These are phyloP conservation scores for Penicillium sumatraense DNA, from an alignment of 2,329 filamentous ascomycete species.

Conservation along the genomic window DNA sequence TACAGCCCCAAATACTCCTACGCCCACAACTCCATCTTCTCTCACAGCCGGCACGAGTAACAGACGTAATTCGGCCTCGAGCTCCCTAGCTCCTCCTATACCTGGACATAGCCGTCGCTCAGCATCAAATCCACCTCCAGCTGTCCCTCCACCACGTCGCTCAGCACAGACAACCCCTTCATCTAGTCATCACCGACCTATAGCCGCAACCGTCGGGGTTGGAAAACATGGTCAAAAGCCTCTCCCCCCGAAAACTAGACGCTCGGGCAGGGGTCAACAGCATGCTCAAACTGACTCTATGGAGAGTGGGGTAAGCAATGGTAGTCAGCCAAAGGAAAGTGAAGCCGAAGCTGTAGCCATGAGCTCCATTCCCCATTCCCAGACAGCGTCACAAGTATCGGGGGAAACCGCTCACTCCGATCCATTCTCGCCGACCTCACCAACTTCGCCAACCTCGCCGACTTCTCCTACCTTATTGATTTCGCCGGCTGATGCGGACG, in stretches of 20 bases:
- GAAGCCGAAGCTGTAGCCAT: slow-evolving; percentile 15
- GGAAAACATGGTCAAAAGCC: slow-evolving; percentile 39
- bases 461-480: slow-evolving; percentile 23
- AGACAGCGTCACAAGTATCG: background rate
- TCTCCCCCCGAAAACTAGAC: slow-evolving; percentile 47
- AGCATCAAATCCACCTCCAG: slow-evolving; percentile 42
- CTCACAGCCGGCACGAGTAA: slow-evolving; percentile 7
- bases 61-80: slow-evolving; percentile 29
- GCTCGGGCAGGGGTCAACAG: slow-evolving; percentile 40
- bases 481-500: slow-evolving; percentile 9
- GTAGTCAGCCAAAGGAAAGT: slow-evolving; percentile 16
- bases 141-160: slow-evolving; percentile 46
- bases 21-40: slow-evolving; percentile 6
- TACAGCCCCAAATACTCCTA: slow-evolving; percentile 9
- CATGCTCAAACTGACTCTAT: slow-evolving; percentile 31
- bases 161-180: slow-evolving; percentile 35
- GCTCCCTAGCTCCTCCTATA: slow-evolving; percentile 28
- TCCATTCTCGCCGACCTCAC: slow-evolving; percentile 28
- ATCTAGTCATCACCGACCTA: slow-evolving; percentile 32
- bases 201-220: slow-evolving; percentile 1
- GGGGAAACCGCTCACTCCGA: slow-evolving; percentile 12
- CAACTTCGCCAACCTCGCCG: slow-evolving; percentile 23
- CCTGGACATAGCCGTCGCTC: slow-evolving; percentile 33
- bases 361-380: background rate
- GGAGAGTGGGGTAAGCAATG: slow-evolving; percentile 24